Evolutionary conservation across 139 green algal species (phyloP), one percentile per base, ranked within the genome.

Genomic region (Diplosphaera chodatii): DNA sequence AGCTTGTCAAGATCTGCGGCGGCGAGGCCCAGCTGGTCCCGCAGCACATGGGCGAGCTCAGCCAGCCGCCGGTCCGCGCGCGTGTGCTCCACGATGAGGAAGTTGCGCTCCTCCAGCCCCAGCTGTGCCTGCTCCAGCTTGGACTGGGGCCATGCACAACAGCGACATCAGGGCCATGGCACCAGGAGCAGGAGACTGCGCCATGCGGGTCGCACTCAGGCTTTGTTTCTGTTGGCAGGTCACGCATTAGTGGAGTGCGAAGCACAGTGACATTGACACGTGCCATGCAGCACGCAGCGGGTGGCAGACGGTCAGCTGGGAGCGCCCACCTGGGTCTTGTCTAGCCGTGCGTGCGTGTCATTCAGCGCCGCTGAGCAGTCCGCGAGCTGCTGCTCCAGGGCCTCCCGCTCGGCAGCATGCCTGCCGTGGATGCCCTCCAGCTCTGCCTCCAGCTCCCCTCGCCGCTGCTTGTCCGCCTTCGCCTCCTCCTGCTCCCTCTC

Each of bases 51-150:
- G 0, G 85, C 85, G 55, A 87, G 76, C 10, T 32, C 69, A 29
- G 73, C 80, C 41, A 94, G 73, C n/a, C 77, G 78, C 63, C 85
- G 72, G 79, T 94, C 86, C 0, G 81, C 77, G 18, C 82, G 76
- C 69, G 82, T 72, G 41, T 91, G 86, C 0, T 69, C 77, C 1
- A 76, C 64, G 40, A 89, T 84, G 1, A 92, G 64, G 74, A 90
- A 91, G 30, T 87, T 77, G 1, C 85, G 78, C 80, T 92, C 85
- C 71, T 88, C 67, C 22, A 87, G 71, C 15, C 40, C 69, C 18
- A 73, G 59, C 32, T 55, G 33, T 6, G 76, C 76, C 21, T 68
- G 29, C 4, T 66, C 32, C 32, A 75, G 67, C 20, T 63, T 65
- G 30, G 62, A 27, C 16, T 68, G 48, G 16, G 70, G 30, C 6